Conservation (phyloP, 129 eudicot genomes). For the Tagetes erecta region DNA sequence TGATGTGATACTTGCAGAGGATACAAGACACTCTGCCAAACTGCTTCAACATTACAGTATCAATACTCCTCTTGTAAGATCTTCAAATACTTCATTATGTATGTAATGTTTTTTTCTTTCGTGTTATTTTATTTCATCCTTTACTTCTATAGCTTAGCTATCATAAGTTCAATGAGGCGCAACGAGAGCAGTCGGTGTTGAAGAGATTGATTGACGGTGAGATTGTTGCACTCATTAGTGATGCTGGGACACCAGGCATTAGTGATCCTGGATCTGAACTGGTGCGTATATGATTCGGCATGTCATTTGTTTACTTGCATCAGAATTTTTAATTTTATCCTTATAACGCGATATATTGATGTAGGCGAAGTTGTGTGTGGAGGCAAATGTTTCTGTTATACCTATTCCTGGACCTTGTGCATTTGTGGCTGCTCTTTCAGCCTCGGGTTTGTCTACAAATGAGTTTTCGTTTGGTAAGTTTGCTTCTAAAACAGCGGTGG, state of each 20-base stretch:
- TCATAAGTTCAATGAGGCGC: slow-evolving; percentile 87
- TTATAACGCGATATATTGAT: slow-evolving; percentile 15
- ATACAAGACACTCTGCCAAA: slow-evolving; percentile 91
- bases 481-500: not conserved
- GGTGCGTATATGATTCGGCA: slow-evolving; percentile 36
- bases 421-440: slow-evolving; percentile 83
- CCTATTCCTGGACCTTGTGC: slow-evolving; percentile 97
- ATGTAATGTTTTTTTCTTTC: not conserved
- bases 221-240: slow-evolving; percentile 83
- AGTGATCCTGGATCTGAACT: slow-evolving; percentile 90
- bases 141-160: slow-evolving; percentile 84
- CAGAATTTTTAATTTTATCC: too few relatives aligned
- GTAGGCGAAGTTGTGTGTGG: slow-evolving; percentile 71
- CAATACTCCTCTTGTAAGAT: slow-evolving; percentile 80
- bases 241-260: slow-evolving; percentile 95
- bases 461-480: slow-evolving; percentile 90
- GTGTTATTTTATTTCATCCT: slow-evolving; percentile 33
- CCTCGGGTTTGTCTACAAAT: slow-evolving; percentile 78
- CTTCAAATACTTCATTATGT: not conserved
- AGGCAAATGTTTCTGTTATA: slow-evolving; percentile 60
- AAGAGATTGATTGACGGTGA: slow-evolving; percentile 70
- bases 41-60: slow-evolving; percentile 78
- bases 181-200: slow-evolving; percentile 67
- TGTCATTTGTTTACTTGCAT: too few relatives aligned
- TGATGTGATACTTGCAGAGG: slow-evolving; percentile 89